These are phyloP conservation scores for Tolypocladium tundrense DNA, from an alignment of 2,329 filamentous ascomycete species.

Conservation along the genomic window DNA sequence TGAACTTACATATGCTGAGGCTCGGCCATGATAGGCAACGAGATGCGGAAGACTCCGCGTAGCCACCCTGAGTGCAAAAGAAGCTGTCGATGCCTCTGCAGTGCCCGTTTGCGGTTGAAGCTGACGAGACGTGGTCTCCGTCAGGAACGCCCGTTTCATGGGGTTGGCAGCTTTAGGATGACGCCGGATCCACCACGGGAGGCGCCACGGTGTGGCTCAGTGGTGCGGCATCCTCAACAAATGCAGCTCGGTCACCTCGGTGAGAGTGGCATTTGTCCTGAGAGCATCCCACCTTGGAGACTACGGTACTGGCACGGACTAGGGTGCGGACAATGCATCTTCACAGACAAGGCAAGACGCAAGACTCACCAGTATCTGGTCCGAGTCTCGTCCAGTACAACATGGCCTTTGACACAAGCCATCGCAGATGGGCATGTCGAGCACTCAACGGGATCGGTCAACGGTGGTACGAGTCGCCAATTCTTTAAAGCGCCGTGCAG, in stretches of 20 bases:
- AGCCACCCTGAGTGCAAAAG: background rate
- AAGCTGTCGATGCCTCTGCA: background rate
- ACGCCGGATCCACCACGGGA: background rate
- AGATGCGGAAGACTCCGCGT: background rate
- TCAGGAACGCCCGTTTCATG: background rate
- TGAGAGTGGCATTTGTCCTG: background rate
- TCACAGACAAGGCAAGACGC: background rate
- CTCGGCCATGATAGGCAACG: conserved; percentile 13
- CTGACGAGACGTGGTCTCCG: background rate
- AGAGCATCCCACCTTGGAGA: background rate
- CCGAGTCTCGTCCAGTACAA: background rate
- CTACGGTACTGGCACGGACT: background rate
- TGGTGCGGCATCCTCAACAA: background rate
- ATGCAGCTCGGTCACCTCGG: background rate
- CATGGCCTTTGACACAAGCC: background rate
- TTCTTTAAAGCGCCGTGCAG: conserved; percentile 51
- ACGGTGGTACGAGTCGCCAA: conserved; percentile 46
- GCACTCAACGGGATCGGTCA: conserved; percentile 55
- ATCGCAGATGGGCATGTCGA: conserved; percentile 35
- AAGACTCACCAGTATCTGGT: background rate
- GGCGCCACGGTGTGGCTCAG: background rate
- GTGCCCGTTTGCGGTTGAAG: background rate
- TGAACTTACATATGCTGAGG: conserved; percentile 24
- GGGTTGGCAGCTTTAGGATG: background rate
- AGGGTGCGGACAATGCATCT: background rate